Evolutionary conservation across 495 filamentous ascomycete genomes (phyloP), one percentile per base, ranked within the genome.

Genomic region (Hamigera avellanea): DNA sequence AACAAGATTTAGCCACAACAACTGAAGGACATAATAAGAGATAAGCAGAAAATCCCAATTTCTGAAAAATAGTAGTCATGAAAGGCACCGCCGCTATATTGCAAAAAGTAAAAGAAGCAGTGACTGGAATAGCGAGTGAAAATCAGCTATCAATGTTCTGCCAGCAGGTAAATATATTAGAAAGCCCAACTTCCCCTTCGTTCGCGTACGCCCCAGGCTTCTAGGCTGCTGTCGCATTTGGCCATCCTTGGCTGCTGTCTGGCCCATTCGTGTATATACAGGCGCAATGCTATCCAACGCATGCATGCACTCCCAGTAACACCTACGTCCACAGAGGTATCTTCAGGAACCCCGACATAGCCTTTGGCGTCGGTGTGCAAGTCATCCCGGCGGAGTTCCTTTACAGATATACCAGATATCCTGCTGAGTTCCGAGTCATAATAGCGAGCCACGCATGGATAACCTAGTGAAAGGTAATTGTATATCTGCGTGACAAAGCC

Each of bases 401-500:
- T 62, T 19, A 84, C 41, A 0, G 69, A 38, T 14, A 89, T 76
- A 3, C 70, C 66, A 19, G 80, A 81, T 33, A 94, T 87, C 52
- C 76, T 79, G 50, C 76, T 72, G 15, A 95, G 66, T 58, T 95
- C 88, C 28, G 72, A 60, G 54, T 95, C 88, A 50, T 80, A 95
- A 36, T 72, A 72, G 9, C 81, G 75, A 8, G 86, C 88, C 17
- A 87, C 69, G 12, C 82, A 76, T 6, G 87, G 85, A 53, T 93
- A 95, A 2, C 88, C 87, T 14, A 95, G 71, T 1, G 85, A 93
- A 10, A 95, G 68, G 59, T 95, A 95, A 52, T 95, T 94, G 65
- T 88, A 95, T 13, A 95, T 85, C 56, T 95, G 87, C 2, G 86
- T 93, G 27, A 95, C 75, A 59, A 94, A 89, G n/a, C 59, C 67